Evolutionary conservation across 139 green algal species (phyloP).

Genomic region (Picochlorum sp.): DNA sequence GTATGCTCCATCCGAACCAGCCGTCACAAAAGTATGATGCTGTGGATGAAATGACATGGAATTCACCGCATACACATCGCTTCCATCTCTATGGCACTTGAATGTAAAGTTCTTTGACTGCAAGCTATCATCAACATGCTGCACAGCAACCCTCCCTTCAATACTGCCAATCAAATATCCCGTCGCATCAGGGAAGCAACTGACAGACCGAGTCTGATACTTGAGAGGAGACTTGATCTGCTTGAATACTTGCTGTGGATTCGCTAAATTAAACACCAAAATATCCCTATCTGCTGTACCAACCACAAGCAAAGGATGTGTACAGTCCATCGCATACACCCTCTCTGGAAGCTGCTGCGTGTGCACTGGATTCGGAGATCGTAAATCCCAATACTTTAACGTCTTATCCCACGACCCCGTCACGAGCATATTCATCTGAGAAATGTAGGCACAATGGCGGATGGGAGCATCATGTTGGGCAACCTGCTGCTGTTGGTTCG

Average conservation of each 20-base stretch:
- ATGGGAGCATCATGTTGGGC: constrained; percentile 82
- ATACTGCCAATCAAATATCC: constrained; percentile 89
- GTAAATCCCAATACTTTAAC: constrained; percentile 69
- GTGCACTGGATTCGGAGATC: constrained; percentile 52
- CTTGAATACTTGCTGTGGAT: constrained; percentile 69
- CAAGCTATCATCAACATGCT: constrained; percentile 83
- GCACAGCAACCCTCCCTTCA: constrained; percentile 91
- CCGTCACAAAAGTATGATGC: constrained; percentile 85
- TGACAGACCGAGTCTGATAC: constrained; percentile 87
- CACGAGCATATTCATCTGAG: constrained; percentile 65
- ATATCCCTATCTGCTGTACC: constrained; percentile 65
- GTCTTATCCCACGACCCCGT: constrained; percentile 66
- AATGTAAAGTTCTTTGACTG: constrained; percentile 87
- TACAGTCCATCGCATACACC: constrained; percentile 78
- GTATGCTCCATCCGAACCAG: constrained; percentile 84
- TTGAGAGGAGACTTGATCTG: constrained; percentile 84
- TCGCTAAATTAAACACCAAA: constrained; percentile 64
- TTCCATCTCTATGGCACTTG: constrained; percentile 81
- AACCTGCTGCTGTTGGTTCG: constrained; percentile 69
- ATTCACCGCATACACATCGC: constrained; percentile 95
- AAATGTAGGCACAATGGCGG: constrained; percentile 53
- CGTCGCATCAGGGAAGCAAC: constrained; percentile 78
- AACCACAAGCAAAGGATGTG: constrained; percentile 57
- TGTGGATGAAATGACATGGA: constrained; percentile 84
- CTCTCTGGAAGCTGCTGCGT: constrained; percentile 75